Evolutionary conservation across 2,329 filamentous ascomycete genomes (phyloP).

Genomic region (Celoporthe dispersa): DNA sequence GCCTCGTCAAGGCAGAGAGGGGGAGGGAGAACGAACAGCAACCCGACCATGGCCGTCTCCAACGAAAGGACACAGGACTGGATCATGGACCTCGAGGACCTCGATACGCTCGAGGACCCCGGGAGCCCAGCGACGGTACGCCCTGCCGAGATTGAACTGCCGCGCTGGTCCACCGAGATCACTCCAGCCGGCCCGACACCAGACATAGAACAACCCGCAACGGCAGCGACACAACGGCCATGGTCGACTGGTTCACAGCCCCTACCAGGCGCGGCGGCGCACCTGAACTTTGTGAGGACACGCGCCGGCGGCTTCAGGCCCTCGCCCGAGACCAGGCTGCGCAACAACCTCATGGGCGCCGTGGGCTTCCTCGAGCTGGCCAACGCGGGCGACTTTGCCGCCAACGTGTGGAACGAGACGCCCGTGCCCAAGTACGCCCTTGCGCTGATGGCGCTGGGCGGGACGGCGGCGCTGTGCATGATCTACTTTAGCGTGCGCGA

Average conservation of each 20-base stretch:
- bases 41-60: constrained; percentile 2
- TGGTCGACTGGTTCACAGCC: constrained; percentile 21
- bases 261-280: constrained; percentile 26
- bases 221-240: constrained; percentile 9
- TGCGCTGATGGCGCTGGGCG: constrained; percentile 58
- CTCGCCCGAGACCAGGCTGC: constrained; percentile 27
- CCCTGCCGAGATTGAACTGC: constrained; percentile 15
- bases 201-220: neutral
- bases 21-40: neutral
- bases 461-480: constrained; percentile 49
- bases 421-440: constrained; percentile 54
- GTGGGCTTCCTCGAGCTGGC: constrained; percentile 59
- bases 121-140: constrained; percentile 14
- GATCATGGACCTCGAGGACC: constrained; percentile 26
- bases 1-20: neutral
- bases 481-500: constrained; percentile 53
- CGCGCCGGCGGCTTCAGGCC: constrained; percentile 18
- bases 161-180: constrained; percentile 23
- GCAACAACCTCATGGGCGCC: constrained; percentile 32
- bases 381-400: constrained; percentile 61
- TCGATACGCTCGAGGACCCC: constrained; percentile 22
- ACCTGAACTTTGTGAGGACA: constrained; percentile 21
- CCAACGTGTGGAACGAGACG: constrained; percentile 59
- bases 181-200: constrained; percentile 14
- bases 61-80: constrained; percentile 26